phyloP scores from a whole-genome alignment of 495 filamentous ascomycete species.

The Cryomyces minteri region DNA sequence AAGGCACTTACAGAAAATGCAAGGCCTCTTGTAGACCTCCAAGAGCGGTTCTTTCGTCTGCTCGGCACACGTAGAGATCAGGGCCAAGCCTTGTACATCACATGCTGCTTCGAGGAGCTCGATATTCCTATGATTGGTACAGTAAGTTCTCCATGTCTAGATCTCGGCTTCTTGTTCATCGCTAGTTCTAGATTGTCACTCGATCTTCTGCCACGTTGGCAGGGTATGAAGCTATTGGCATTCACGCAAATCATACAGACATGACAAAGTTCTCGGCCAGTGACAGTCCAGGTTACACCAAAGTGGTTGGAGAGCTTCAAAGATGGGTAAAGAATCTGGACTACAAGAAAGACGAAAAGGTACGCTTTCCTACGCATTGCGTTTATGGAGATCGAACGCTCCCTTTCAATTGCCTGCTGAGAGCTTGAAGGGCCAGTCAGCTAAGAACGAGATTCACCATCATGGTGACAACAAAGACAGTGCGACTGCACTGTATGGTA shows the following conservation, averaged over 20 bases:
- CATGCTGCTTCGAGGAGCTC: slow-evolving; percentile 5
- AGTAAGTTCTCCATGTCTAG: slow-evolving; percentile 6
- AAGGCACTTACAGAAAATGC: slow-evolving; percentile 17
- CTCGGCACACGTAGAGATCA: slow-evolving; percentile 18
- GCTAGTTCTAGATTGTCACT: slow-evolving; percentile 15
- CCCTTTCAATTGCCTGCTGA: background rate
- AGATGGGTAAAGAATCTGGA: background rate
- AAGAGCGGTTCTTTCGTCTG: slow-evolving; percentile 19
- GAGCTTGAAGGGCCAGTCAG: background rate
- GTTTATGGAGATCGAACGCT: background rate
- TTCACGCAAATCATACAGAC: slow-evolving; percentile 19
- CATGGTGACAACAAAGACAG: background rate
- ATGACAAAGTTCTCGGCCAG: slow-evolving; percentile 19
- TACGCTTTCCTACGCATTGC: background rate
- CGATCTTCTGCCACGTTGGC: slow-evolving; percentile 20
- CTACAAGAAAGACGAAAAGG: background rate
- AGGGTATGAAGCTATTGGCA: slow-evolving; percentile 19
- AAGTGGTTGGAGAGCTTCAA: background rate
- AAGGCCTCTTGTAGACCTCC: slow-evolving; percentile 11
- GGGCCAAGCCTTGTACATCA: slow-evolving; percentile 9
- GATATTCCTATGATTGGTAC: slow-evolving; percentile 1
- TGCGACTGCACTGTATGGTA: background rate
- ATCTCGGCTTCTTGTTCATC: slow-evolving; percentile 1
- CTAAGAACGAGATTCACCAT: background rate
- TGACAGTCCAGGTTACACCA: background rate